phyloP scores from a whole-genome alignment of 371 early-diverging fungal genomes.

The Rhizopus arrhizus region DNA sequence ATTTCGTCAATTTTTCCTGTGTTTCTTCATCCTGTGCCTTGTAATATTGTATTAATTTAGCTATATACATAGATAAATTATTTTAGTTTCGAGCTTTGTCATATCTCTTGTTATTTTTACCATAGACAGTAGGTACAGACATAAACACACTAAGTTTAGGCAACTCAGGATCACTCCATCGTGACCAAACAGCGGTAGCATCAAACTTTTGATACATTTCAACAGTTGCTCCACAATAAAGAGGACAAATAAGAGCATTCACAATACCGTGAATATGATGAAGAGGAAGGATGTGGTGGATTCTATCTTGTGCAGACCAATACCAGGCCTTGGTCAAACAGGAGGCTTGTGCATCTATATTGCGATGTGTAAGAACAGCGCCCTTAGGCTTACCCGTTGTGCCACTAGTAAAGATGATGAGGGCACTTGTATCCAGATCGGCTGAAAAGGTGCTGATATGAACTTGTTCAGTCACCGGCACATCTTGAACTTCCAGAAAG shows the following conservation, averaged over 20 bases:
- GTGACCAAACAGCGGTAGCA: conserved; percentile 62
- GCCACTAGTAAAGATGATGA: conserved; percentile 85
- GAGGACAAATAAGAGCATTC: conserved; percentile 66
- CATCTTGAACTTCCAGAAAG: neutral
- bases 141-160: conserved; percentile 68
- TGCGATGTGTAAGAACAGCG: conserved; percentile 71
- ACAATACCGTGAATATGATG: conserved; percentile 82
- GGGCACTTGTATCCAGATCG: conserved; percentile 52
- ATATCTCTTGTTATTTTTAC: conserved; percentile 27
- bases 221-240: conserved; percentile 72
- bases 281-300: conserved; percentile 80
- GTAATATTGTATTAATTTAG: conserved; percentile 60
- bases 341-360: conserved; percentile 66
- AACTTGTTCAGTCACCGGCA: neutral
- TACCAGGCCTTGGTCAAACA: conserved; percentile 76
- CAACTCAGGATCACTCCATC: conserved; percentile 47
- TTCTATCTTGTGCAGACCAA: conserved; percentile 65
- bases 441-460: conserved; percentile 1
- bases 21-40: conserved; percentile 27
- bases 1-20: conserved; percentile 38
- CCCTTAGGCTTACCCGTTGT: conserved; percentile 84
- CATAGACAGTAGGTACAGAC: conserved; percentile 89
- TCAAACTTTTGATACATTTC: conserved; percentile 77
- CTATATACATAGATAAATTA: conserved; percentile 22
- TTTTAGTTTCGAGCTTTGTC: neutral